Base-by-base conservation (phyloP, 116 monocot genomes). In the Dioscorea cayenensis region DNA sequence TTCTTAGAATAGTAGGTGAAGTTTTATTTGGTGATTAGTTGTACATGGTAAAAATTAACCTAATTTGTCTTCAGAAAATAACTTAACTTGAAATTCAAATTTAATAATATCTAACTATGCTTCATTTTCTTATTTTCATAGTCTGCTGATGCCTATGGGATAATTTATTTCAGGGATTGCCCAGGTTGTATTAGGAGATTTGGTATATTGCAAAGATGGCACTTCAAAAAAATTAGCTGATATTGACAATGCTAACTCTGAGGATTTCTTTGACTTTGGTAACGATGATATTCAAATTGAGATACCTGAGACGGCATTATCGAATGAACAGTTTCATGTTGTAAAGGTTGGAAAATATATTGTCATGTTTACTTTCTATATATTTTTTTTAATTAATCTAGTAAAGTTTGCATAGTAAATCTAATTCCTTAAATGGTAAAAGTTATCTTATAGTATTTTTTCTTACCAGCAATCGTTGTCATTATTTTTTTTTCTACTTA, bases 131-230 rank as follows among this genome's bases (percentile, higher is more conserved):
- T 3, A 43, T 12, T 10, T 43, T 5, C 55, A 18, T 55, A 14
- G 55, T 62, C 23, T 62, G 62, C 62, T 62, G 23, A 62, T 62
- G 62, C 17, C n/a, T 5, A 23, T 62, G n/a, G 12, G 25, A 62
- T 6, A 59, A 59, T 59, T 27, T 62, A 20, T 71, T 51, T 49
- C 85, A 94, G 99, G 99, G 27, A 77, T 91, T 74, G 75, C 71
- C 29, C 76, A 87, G 62, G 91, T 94, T 76, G 85, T 87, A 64
- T 22, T 87, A 51, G 99, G 94, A 76, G 99, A 99, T 78, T 79
- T 99, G 61, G 99, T 99, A 63, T 85, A 78, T 52, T 83, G 81
- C 71, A 94, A 89, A 78, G 87, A 75, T 25, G 62, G 25, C 68
- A 55, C 72, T 70, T n/a, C 69, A 77, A 81, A 59, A 66, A 80